A percentile compares a stretch with the other conserved stretches of the same genome.
These are phyloP conservation scores for Hyphodiscus sp. DNA, from an alignment of 2,329 filamentous ascomycete genomes.

Conservation along the genomic window DNA sequence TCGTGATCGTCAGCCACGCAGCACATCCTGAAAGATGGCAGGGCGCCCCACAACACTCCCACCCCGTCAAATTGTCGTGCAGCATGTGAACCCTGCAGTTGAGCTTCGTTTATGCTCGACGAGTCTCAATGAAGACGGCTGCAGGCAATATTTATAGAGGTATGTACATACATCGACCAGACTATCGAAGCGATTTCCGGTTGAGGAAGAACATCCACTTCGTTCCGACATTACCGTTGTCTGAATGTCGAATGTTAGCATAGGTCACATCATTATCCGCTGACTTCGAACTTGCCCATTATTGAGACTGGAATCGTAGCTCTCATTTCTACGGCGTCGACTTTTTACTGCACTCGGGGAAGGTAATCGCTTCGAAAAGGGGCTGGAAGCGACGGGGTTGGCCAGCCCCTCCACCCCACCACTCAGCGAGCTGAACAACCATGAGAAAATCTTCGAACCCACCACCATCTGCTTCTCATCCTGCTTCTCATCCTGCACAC, in stretches of 20 bases:
- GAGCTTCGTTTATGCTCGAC: neutral
- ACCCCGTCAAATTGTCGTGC: too few relatives aligned
- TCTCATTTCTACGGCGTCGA: too few relatives aligned
- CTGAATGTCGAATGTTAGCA: too few relatives aligned
- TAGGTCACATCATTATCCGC: too few relatives aligned
- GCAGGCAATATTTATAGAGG: neutral
- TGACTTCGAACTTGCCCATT: too few relatives aligned
- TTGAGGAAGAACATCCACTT: neutral
- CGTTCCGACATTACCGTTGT: neutral
- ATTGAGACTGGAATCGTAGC: too few relatives aligned
- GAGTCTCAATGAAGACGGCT: neutral
- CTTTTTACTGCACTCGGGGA: too few relatives aligned
- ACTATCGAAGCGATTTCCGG: neutral
- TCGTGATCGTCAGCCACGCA: too few relatives aligned
- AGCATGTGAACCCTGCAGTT: too few relatives aligned
- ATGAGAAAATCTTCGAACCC: neutral
- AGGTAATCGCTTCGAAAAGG: neutral
- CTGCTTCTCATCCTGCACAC: too few relatives aligned
- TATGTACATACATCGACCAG: neutral
- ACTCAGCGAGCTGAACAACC: neutral
- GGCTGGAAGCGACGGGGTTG: neutral
- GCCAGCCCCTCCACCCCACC: neutral
- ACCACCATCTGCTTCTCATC: neutral
- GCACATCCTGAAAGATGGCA: too few relatives aligned
- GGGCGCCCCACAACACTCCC: too few relatives aligned